These are phyloP conservation scores for Narthecium ossifragum DNA, from an alignment of 106 monocot genomes.

Conservation along the genomic window DNA sequence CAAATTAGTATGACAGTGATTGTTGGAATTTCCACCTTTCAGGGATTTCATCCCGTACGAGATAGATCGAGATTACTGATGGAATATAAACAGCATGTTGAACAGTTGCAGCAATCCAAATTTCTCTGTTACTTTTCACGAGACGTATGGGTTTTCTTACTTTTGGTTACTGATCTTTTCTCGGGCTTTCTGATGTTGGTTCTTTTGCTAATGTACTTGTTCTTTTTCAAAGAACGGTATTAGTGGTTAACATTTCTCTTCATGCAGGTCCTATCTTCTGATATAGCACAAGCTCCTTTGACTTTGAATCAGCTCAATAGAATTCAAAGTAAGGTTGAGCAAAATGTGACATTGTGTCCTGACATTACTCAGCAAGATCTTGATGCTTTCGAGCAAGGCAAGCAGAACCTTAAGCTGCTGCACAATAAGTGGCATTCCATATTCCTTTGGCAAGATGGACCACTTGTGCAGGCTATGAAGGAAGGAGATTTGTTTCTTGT, in stretches of 20 bases:
- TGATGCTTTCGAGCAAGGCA: conserved; percentile 37
- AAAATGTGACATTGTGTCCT: conserved; percentile 11
- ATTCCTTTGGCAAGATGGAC: conserved; percentile 95
- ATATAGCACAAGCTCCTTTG: conserved; percentile 51
- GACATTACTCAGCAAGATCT: conserved; percentile 36
- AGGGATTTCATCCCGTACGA: conserved; percentile 89
- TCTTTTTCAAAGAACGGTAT: no score
- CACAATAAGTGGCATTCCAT: conserved; percentile 64
- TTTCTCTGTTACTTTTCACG: conserved; percentile 24
- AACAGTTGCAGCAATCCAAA: conserved; percentile 32
- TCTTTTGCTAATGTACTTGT: neutral
- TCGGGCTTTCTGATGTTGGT: neutral
- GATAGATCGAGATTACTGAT: conserved; percentile 51
- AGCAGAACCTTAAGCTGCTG: conserved; percentile 30
- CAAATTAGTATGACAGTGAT: no score
- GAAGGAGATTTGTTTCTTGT: conserved; percentile 79
- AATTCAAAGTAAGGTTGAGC: conserved; percentile 20
- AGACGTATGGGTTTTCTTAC: conserved; percentile 34
- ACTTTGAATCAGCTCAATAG: conserved; percentile 35
- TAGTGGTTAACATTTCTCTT: conserved; percentile 2
- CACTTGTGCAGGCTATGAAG: conserved; percentile 95
- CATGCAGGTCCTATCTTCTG: conserved; percentile 46
- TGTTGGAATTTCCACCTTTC: no score
- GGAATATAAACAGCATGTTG: conserved; percentile 48
- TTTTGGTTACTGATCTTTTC: neutral